Percentiles rank a stretch among this genome's conserved stretches.
Conservation (phyloP, 2,329 filamentous ascomycete genomes). For the Hymenoscyphus albidus region DNA sequence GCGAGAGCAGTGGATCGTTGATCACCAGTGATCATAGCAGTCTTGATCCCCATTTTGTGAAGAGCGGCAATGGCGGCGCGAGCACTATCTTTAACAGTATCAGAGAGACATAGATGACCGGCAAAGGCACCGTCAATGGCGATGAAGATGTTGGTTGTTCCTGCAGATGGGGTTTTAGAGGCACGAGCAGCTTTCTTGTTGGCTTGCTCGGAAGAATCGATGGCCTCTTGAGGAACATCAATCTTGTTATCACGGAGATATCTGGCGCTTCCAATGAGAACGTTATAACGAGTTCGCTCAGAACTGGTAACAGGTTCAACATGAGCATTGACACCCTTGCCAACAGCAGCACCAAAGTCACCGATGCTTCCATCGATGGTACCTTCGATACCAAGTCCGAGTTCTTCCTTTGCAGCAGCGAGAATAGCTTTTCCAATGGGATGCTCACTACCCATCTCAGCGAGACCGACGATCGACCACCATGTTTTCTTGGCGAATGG, state of each 20-base stretch:
- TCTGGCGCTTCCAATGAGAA: slow-evolving; percentile 78
- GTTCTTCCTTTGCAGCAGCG: slow-evolving; percentile 67
- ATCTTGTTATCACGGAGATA: slow-evolving; percentile 73
- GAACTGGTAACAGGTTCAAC: slow-evolving; percentile 71
- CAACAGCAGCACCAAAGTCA: slow-evolving; percentile 79
- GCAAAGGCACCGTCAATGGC: slow-evolving; percentile 79
- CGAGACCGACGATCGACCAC: slow-evolving; percentile 96
- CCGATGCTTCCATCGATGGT: slow-evolving; percentile 79
- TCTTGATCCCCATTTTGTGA: slow-evolving; percentile 77
- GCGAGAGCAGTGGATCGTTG: slow-evolving; percentile 78
- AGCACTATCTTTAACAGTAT: slow-evolving; percentile 87
- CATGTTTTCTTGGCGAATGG: slow-evolving; percentile 71
- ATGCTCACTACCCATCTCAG: slow-evolving; percentile 93
- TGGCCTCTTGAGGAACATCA: slow-evolving; percentile 57
- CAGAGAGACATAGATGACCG: slow-evolving; percentile 78
- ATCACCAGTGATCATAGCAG: slow-evolving; percentile 91
- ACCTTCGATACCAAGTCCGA: slow-evolving; percentile 67
- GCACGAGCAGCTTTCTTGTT: slow-evolving; percentile 44
- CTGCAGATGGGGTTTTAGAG: slow-evolving; percentile 45
- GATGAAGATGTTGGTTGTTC: slow-evolving; percentile 87
- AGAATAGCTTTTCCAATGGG: slow-evolving; percentile 90
- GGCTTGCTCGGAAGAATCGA: slow-evolving; percentile 59
- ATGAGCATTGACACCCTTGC: slow-evolving; percentile 76
- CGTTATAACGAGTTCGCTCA: slow-evolving; percentile 68
- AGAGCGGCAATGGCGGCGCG: slow-evolving; percentile 77